phyloP scores from a whole-genome alignment of 306 rosid genomes.

The Cucurbita moschata region DNA sequence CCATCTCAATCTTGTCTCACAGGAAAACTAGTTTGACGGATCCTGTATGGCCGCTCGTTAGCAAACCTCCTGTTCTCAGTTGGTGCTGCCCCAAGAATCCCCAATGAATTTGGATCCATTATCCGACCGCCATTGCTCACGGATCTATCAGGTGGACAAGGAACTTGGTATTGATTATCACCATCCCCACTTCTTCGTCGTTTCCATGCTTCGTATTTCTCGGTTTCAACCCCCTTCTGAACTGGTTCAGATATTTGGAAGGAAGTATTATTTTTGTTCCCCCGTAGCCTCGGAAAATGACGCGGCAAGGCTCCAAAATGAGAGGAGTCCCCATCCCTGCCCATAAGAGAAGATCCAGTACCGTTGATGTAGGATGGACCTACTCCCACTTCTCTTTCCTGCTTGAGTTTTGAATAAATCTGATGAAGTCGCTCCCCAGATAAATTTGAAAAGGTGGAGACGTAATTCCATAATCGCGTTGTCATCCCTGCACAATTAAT shows the following conservation, averaged over 20 bases:
- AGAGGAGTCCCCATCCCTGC: constrained; percentile 37
- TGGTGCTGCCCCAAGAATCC: constrained; percentile 98
- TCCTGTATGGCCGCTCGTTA: constrained; percentile 52
- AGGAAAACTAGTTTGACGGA: constrained; percentile 52
- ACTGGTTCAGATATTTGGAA: constrained; percentile 43
- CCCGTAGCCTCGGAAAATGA: constrained; percentile 46
- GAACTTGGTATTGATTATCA: constrained; percentile 51
- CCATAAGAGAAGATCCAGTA: constrained; percentile 37
- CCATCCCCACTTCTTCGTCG: constrained; percentile 63
- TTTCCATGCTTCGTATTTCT: constrained; percentile 81
- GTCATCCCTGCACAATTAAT: constrained; percentile 62
- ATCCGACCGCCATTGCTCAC: constrained; percentile 33
- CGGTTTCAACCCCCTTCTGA: constrained; percentile 38
- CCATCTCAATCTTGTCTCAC: constrained; percentile 49
- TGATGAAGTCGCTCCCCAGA: constrained; percentile 93
- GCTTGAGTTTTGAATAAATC: constrained; percentile 77
- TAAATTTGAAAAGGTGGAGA: constrained; percentile 86
- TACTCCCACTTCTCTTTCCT: constrained; percentile 59
- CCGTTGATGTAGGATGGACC: constrained; percentile 73
- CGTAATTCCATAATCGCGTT: constrained; percentile 87
- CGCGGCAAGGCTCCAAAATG: constrained; percentile 25
- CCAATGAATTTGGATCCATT: constrained; percentile 62
- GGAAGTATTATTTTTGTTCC: constrained; percentile 27
- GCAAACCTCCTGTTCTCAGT: constrained; percentile 44
- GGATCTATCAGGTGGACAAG: constrained; percentile 45